Conservation (phyloP, 139 green algal genomes). For the Tetradesmus lagerheimii region DNA sequence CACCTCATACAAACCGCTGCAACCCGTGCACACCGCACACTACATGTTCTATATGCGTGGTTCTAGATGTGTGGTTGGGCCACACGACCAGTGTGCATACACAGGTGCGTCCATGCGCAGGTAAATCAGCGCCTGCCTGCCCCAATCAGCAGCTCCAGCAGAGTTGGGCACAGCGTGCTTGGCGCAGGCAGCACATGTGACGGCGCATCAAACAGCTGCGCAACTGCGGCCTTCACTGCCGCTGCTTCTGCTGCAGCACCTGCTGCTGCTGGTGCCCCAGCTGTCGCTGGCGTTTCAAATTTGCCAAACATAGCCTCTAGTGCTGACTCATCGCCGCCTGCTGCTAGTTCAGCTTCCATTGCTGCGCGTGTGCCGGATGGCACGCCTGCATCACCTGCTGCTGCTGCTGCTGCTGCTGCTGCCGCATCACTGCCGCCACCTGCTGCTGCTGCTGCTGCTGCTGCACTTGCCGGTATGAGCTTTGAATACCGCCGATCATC, state of each 20-base stretch:
- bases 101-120: no score
- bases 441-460: not conserved
- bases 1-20: no score
- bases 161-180: conserved; percentile 55
- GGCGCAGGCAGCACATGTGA: conserved; percentile 77
- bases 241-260: conserved; percentile 26
- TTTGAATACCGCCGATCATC: conserved; percentile 57
- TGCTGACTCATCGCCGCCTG: conserved; percentile 23
- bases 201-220: conserved; percentile 76
- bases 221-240: conserved; percentile 28
- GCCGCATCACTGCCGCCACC: not conserved
- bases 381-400: not conserved
- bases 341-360: conserved; percentile 8
- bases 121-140: not conserved
- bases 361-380: not conserved
- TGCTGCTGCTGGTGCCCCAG: not conserved
- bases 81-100: no score
- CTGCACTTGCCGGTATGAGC: not conserved
- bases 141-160: conserved; percentile 66
- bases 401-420: conserved; percentile 10
- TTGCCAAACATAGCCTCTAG: conserved; percentile 61
- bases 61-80: no score
- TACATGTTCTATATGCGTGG: no score
- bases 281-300: not conserved
- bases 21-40: no score